Conservation (phyloP, 306 rosid species). For the Purshia tridentata region DNA sequence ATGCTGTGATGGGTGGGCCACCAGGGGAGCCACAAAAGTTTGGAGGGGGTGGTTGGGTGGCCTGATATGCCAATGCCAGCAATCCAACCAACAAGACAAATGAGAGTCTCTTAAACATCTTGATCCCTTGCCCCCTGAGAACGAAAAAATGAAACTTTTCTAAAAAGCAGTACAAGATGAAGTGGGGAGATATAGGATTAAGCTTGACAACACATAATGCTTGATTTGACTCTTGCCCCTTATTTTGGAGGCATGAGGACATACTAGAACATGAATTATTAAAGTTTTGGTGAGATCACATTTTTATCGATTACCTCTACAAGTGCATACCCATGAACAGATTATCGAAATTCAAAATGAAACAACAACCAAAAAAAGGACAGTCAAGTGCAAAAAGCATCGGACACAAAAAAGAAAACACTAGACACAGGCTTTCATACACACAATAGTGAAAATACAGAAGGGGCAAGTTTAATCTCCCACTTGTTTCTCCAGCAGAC, state of each 20-base stretch:
- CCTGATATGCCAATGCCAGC: conserved; percentile 36
- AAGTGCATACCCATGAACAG: not conserved
- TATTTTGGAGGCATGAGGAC: not conserved
- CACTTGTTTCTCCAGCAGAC: not conserved
- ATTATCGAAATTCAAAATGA: not conserved
- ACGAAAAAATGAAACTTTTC: not conserved
- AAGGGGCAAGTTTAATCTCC: not conserved
- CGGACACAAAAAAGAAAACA: too few species aligned
- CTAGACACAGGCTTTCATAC: too few species aligned
- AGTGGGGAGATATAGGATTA: too few species aligned
- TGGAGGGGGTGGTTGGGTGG: conserved; percentile 37
- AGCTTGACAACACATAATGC: not conserved
- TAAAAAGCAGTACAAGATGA: not conserved
- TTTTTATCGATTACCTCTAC: not conserved
- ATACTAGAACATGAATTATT: not conserved
- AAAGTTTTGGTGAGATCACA: not conserved
- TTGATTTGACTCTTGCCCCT: not conserved
- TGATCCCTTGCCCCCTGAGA: conserved; percentile 9
- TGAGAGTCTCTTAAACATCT: conserved; percentile 11
- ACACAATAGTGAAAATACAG: not conserved
- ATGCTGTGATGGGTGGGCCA: conserved; percentile 51
- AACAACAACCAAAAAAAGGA: not conserved
- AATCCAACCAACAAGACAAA: conserved; percentile 29
- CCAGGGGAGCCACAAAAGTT: conserved; percentile 44
- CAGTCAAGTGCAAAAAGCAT: not conserved